Conservation (phyloP, 1,284 basidiomycete genomes). For the Mycena citricolor region DNA sequence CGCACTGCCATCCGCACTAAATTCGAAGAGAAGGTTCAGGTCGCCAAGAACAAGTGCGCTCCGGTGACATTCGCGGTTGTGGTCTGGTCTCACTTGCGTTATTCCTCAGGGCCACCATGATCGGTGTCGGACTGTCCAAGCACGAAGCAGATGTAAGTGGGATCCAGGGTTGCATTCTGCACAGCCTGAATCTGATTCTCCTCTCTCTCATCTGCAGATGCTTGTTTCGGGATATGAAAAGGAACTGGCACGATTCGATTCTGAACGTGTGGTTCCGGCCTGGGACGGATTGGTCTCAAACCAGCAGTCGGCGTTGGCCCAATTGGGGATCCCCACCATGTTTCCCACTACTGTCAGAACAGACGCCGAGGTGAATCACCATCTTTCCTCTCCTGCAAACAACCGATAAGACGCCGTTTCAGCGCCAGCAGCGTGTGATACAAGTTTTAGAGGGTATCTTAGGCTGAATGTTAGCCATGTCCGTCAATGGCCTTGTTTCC, state of each 20-base stretch:
- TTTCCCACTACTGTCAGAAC: constrained; percentile 48
- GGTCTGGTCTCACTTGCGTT: neutral
- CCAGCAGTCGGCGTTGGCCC: constrained; percentile 64
- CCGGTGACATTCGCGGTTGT: constrained; percentile 4
- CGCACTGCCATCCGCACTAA: constrained; percentile 56
- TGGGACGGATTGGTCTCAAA: constrained; percentile 72
- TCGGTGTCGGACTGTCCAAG: constrained; percentile 61
- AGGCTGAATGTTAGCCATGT: constrained; percentile 21
- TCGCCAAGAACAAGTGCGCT: constrained; percentile 62
- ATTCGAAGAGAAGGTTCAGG: constrained; percentile 67
- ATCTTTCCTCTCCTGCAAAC: neutral
- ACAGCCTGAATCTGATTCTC: no score
- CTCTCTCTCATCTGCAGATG: constrained; percentile 41
- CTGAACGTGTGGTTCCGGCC: constrained; percentile 59
- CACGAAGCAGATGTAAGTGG: constrained; percentile 65
- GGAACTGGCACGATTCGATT: constrained; percentile 66
- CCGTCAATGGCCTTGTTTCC: no score
- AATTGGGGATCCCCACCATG: constrained; percentile 68
- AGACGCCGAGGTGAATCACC: constrained; percentile 60
- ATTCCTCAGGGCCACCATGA: constrained; percentile 54
- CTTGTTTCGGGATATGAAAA: constrained; percentile 59
- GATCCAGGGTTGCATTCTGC: no score
- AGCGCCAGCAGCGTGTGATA: constrained; percentile 51
- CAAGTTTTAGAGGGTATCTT: constrained; percentile 45
- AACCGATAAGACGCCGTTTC: constrained; percentile 5